phyloP scores from a whole-genome alignment of 2,329 filamentous ascomycete genomes.

The Aspergillus intermedius region DNA sequence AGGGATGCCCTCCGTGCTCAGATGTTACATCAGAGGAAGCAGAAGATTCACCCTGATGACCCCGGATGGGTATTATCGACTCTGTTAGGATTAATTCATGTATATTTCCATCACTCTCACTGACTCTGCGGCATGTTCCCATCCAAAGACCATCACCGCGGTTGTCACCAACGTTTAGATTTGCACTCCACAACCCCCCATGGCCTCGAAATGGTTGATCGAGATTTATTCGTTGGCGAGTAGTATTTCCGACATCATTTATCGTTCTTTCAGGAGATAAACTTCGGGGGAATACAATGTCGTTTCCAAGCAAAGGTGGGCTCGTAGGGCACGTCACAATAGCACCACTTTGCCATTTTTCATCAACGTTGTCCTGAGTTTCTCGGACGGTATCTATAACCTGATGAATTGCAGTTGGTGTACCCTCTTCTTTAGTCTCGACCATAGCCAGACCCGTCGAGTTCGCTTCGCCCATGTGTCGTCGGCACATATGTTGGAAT shows the following conservation, averaged over 20 bases:
- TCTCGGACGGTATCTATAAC: not conserved
- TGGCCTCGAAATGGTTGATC: conserved; percentile 48
- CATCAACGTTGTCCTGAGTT: conserved; percentile 1
- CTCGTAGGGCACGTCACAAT: conserved; percentile 46
- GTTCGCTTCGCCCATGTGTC: conserved; percentile 62
- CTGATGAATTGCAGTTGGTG: not conserved
- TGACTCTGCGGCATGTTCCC: conserved; percentile 30
- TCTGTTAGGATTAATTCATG: conserved; percentile 13
- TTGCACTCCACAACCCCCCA: conserved; percentile 68
- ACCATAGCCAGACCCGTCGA: conserved; percentile 33
- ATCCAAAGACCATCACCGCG: conserved; percentile 36
- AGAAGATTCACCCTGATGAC: not conserved
- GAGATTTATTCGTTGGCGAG: conserved; percentile 41
- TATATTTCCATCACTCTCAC: conserved; percentile 8
- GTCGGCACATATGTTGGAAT: conserved; percentile 66
- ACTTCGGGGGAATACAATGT: conserved; percentile 75
- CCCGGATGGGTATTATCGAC: conserved; percentile 18
- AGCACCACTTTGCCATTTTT: not conserved
- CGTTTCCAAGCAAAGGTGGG: conserved; percentile 81
- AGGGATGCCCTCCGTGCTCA: not conserved
- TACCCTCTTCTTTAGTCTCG: conserved; percentile 15
- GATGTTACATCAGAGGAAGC: not conserved
- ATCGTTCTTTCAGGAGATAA: conserved; percentile 76
- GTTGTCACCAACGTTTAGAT: conserved; percentile 39
- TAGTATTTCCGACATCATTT: conserved; percentile 67